These are phyloP conservation scores for Clonostachys rosea DNA, from an alignment of 2,329 filamentous ascomycete genomes.

Conservation along the genomic window DNA sequence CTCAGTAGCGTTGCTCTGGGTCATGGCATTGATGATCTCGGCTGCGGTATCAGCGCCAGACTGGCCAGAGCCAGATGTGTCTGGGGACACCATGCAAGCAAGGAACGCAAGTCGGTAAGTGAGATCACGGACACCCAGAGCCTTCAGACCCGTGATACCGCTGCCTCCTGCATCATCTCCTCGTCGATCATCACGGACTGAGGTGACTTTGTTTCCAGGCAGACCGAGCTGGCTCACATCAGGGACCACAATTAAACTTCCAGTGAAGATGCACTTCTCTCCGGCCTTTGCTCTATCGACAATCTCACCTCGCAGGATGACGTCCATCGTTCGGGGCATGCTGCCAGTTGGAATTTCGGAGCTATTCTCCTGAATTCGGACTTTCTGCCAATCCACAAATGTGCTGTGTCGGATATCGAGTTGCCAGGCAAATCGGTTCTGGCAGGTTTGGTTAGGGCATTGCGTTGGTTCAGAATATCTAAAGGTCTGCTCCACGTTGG, in stretches of 20 bases:
- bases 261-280: conserved; percentile 97
- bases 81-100: conserved; percentile 91
- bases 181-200: conserved; percentile 77
- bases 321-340: conserved; percentile 97
- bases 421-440: conserved; percentile 89
- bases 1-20: conserved; percentile 57
- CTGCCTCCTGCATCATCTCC: conserved; percentile 77
- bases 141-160: conserved; percentile 84
- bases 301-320: conserved; percentile 94
- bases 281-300: conserved; percentile 96
- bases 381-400: conserved; percentile 99
- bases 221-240: conserved; percentile 94
- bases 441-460: conserved; percentile 83
- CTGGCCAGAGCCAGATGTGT: conserved; percentile 76
- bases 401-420: conserved; percentile 96
- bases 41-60: conserved; percentile 57
- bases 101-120: conserved; percentile 97
- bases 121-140: conserved; percentile 88
- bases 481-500: conserved; percentile 95
- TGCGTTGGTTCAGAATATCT: conserved; percentile 95
- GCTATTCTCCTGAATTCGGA: conserved; percentile 96
- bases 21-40: conserved; percentile 82
- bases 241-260: conserved; percentile 91
- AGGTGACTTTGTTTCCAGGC: conserved; percentile 78
- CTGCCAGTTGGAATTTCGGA: conserved; percentile 97